Evolutionary conservation across 257 asterid genomes (phyloP).

Genomic region (Rhazya stricta): DNA sequence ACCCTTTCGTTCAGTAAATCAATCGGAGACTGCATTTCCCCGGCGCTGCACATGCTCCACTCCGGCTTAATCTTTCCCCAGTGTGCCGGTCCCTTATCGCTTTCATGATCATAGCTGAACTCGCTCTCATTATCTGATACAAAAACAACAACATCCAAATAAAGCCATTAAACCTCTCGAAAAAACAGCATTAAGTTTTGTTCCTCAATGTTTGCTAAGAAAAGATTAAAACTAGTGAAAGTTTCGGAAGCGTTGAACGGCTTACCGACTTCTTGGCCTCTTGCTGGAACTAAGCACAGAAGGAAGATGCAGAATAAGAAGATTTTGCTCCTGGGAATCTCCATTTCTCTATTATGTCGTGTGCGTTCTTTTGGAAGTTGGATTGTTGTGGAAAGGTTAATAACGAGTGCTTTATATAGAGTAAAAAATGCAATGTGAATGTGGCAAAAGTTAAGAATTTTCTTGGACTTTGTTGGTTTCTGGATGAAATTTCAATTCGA

Average conservation of each 20-base stretch:
- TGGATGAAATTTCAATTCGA: not conserved
- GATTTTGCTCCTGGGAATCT: constrained; percentile 9
- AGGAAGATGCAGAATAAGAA: constrained; percentile 22
- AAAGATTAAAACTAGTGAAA: too few species aligned
- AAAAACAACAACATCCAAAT: not conserved
- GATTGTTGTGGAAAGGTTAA: not conserved
- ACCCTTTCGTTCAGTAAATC: constrained; percentile 55
- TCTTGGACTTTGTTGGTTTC: not conserved
- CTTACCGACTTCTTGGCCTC: constrained; percentile 57
- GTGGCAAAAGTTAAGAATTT: not conserved
- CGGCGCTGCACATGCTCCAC: constrained; percentile 55
- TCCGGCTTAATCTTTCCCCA: constrained; percentile 70
- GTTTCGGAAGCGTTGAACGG: too few species aligned
- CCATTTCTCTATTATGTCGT: constrained; percentile 12
- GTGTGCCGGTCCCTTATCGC: constrained; percentile 50
- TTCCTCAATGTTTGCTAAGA: not conserved
- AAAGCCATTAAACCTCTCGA: not conserved
- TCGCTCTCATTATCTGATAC: constrained; percentile 60
- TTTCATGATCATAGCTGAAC: constrained; percentile 48
- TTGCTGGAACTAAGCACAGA: constrained; percentile 22
- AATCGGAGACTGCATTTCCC: constrained; percentile 68
- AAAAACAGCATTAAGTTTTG: too few species aligned
- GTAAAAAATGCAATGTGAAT: not conserved
- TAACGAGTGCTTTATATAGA: constrained; percentile 10
- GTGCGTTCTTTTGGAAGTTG: not conserved